Evolutionary conservation across 148 eudicot species (phyloP).

Genomic region (Tetragonia tetragonoides): DNA sequence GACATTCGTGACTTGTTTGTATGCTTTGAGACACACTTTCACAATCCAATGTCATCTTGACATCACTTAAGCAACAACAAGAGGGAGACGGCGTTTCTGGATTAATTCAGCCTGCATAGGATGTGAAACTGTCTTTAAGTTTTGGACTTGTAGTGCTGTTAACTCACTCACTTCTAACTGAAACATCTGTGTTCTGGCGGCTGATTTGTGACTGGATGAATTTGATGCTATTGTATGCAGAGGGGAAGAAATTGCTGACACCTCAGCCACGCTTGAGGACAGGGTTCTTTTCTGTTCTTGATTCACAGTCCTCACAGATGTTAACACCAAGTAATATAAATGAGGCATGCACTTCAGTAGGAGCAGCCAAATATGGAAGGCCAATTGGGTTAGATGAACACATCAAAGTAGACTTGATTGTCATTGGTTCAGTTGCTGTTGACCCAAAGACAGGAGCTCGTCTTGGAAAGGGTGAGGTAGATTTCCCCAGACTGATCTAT

Average conservation of each 20-base stretch:
- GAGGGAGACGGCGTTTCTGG: neutral
- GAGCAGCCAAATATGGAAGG: slow-evolving; percentile 87
- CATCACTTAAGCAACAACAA: neutral
- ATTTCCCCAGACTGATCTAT: neutral
- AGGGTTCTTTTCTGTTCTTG: slow-evolving; percentile 89
- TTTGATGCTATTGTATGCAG: slow-evolving; percentile 31
- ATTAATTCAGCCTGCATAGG: neutral
- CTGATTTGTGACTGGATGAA: neutral
- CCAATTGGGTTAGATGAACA: slow-evolving; percentile 89
- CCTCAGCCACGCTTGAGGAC: slow-evolving; percentile 98
- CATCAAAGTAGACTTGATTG: slow-evolving; percentile 82
- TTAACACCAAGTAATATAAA: slow-evolving; percentile 56
- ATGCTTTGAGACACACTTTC: neutral
- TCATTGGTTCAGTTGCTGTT: slow-evolving; percentile 92
- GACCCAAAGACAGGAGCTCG: slow-evolving; percentile 92
- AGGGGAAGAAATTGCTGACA: slow-evolving; percentile 74
- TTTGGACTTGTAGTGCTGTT: no score
- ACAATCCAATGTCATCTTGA: no score
- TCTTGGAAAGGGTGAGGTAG: slow-evolving; percentile 99
- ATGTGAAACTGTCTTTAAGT: neutral
- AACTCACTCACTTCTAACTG: neutral
- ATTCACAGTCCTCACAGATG: slow-evolving; percentile 40
- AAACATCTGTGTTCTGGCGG: neutral
- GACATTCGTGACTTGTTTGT: neutral
- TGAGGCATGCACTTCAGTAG: slow-evolving; percentile 92